Evolutionary conservation across 352 stramenopile genomes (phyloP).

Genomic region (Pilasporangium apinafurcum): DNA sequence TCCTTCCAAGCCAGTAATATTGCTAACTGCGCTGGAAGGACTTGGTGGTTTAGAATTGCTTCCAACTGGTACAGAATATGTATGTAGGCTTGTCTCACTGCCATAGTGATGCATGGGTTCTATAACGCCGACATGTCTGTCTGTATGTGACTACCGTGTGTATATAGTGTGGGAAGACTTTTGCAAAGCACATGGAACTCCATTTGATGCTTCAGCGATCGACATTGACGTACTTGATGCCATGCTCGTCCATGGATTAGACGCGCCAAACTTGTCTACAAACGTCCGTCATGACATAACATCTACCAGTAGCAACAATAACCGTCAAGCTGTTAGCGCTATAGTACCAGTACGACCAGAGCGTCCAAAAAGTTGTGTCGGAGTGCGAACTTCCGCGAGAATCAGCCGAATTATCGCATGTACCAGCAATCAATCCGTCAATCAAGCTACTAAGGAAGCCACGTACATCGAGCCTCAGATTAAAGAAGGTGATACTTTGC

Average conservation of each 20-base stretch:
- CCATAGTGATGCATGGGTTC: background rate
- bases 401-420: too few species aligned
- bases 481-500: too few species aligned
- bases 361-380: background rate
- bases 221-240: slow-evolving; percentile 59
- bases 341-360: background rate
- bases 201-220: slow-evolving; percentile 13
- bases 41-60: slow-evolving; percentile 34
- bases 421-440: background rate
- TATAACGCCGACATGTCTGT: background rate
- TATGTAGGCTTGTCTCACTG: slow-evolving; percentile 14
- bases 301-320: too few species aligned
- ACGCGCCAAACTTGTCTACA: slow-evolving; percentile 1
- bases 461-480: too few species aligned
- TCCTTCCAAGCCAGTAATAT: slow-evolving; percentile 17
- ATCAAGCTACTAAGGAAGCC: too few species aligned
- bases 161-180: slow-evolving; percentile 27
- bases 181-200: slow-evolving; percentile 15
- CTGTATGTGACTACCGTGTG: background rate
- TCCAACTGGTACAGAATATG: slow-evolving; percentile 27
- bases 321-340: too few species aligned
- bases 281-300: background rate
- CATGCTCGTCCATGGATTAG: slow-evolving; percentile 21
- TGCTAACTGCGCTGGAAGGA: slow-evolving; percentile 14
- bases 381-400: too few species aligned